Base-by-base conservation (phyloP, 306 rosid species). In the Rubus idaeus region DNA sequence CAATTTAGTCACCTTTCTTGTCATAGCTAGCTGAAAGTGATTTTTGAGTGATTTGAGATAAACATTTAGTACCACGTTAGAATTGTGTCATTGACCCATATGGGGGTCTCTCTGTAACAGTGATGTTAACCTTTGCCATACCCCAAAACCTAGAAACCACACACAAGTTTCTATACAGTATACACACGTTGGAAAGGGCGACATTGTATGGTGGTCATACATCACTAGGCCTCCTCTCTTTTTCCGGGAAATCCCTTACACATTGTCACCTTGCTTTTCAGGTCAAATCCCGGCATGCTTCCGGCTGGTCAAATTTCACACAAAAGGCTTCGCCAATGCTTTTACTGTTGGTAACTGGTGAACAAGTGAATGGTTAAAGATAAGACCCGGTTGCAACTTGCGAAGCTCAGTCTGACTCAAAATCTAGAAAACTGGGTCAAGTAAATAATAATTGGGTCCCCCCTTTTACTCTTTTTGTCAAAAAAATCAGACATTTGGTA, bases 281-380 rank as follows among this genome's bases (percentile, higher is more conserved):
- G 52, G 78, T 61, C 51, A 65, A 63, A 46, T 70, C 81, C 52
- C 69, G 70, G 86, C 80, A 11, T 70, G 79, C 72, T 58, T 70
- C 80, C 83, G 83, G 82, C 21, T 58, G 35, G 65, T 72, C 52
- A n/a, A 72, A 37, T 37, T 39, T 9, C 10, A 50, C 57, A 23
- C 56, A 14, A 26, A 69, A 26, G 45, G 6, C 14, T 8, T 5
- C n/a, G 9, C 18, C 42, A 30, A 30, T 39, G 26, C 13, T 40
- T 63, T 37, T 37, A 64, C 47, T 42, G 35, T 66, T 41, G 50
- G 51, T 66, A 67, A 49, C 53, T 10, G 53, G 53, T 10, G 16
- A 17, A 42, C 1, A 7, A 41, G 50, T 8, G 70, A 0, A 4
- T 8, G 4, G 46, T 18, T 18, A 67, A 18, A 18, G 51, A n/a